Percentiles rank a stretch among this genome's conserved stretches.
Conservation (phyloP, 208 protist genomes). For the Acanthamoeba royreba region DNA sequence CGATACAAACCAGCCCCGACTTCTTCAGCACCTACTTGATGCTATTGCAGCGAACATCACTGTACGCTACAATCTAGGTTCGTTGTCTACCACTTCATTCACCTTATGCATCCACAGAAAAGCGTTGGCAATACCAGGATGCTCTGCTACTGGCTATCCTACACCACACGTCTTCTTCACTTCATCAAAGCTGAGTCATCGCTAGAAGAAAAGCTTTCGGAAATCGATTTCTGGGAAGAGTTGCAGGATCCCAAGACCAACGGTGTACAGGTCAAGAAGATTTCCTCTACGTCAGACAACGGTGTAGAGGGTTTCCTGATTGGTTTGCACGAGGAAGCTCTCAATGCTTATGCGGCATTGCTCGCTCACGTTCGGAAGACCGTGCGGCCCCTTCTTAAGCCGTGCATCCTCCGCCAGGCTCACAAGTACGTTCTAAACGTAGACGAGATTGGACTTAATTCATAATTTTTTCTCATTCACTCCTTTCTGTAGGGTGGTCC, state of each 20-base stretch:
- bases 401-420: not conserved
- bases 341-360: not conserved
- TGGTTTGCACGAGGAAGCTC: not conserved
- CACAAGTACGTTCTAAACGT: not conserved
- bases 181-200: not conserved
- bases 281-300: not conserved
- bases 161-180: not conserved
- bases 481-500: not conserved
- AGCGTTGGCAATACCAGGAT: not conserved
- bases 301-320: not conserved
- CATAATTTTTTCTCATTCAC: no score
- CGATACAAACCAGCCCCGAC: not conserved
- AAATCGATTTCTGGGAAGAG: not conserved
- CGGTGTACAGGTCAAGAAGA: not conserved
- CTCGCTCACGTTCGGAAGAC: not conserved
- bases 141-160: slow-evolving; percentile 1
- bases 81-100: not conserved
- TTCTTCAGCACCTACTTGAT: not conserved
- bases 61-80: not conserved
- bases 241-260: not conserved
- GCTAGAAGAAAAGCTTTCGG: not conserved
- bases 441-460: no score
- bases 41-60: not conserved
- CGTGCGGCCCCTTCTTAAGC: not conserved
- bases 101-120: not conserved